Evolutionary conservation across 106 monocot species (phyloP).

Genomic region (Xerophyta viscosa): DNA sequence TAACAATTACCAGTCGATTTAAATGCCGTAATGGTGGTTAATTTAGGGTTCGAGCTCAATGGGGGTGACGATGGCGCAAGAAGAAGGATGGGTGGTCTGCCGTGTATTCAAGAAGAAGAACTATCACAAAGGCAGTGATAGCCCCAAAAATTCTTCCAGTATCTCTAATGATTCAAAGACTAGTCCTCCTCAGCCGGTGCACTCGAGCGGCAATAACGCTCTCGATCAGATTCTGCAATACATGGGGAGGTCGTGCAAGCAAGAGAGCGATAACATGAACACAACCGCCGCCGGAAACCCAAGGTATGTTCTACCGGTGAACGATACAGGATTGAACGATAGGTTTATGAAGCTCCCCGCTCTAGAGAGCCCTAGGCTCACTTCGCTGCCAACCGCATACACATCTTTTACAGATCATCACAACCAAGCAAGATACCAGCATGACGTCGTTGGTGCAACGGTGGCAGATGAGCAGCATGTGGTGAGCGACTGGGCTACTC

Average conservation of each 20-base stretch:
- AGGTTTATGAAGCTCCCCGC: slow-evolving; percentile 69
- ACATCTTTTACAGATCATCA: background rate
- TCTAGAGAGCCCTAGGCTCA: slow-evolving; percentile 43
- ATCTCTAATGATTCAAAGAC: slow-evolving; percentile 24
- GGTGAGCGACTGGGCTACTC: slow-evolving; percentile 54
- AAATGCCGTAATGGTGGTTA: background rate
- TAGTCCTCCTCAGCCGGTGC: slow-evolving; percentile 10
- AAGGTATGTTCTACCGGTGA: slow-evolving; percentile 31
- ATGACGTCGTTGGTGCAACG: slow-evolving; percentile 20
- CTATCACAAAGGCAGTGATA: slow-evolving; percentile 43
- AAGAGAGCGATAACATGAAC: slow-evolving; percentile 10
- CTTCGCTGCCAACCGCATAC: background rate
- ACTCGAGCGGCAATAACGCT: slow-evolving; percentile 32
- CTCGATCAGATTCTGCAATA: slow-evolving; percentile 78
- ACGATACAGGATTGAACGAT: slow-evolving; percentile 23
- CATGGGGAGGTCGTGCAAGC: slow-evolving; percentile 20
- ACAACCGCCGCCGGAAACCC: background rate
- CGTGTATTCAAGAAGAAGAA: slow-evolving; percentile 97
- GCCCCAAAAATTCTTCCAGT: slow-evolving; percentile 23
- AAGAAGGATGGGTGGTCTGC: slow-evolving; percentile 97
- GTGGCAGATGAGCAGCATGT: slow-evolving; percentile 8
- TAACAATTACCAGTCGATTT: background rate
- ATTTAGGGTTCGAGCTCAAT: slow-evolving; percentile 7
- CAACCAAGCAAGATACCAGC: slow-evolving; percentile 6
- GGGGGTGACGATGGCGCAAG: slow-evolving; percentile 32